Evolutionary conservation across 106 monocot species (phyloP).

Genomic region (Posidonia australis): DNA sequence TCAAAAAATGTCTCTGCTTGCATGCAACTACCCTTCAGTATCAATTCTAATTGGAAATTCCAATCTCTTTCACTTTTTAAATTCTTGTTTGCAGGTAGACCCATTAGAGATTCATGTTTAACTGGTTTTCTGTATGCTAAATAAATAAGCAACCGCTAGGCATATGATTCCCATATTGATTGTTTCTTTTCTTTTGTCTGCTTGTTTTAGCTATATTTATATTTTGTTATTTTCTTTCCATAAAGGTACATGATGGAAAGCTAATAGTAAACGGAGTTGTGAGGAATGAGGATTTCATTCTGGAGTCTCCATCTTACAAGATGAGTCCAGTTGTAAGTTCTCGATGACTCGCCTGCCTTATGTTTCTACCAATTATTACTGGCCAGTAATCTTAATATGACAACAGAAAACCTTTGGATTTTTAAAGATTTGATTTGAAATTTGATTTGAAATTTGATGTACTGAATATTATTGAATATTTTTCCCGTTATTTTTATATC

Average conservation of each 20-base stretch:
- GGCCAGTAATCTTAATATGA: no score
- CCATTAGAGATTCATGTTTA: not conserved
- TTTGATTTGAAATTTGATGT: no score
- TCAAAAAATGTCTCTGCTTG: no score
- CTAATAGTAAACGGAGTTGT: constrained; percentile 78
- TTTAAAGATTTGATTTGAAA: no score
- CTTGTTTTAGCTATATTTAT: not conserved
- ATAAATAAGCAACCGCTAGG: not conserved
- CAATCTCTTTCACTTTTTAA: no score
- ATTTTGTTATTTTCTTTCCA: not conserved
- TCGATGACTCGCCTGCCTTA: not conserved
- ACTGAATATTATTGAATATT: no score
- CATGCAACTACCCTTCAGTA: no score
- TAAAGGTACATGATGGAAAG: constrained; percentile 90
- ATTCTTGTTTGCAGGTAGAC: not conserved
- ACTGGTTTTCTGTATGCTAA: no score
- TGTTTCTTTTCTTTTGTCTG: not conserved
- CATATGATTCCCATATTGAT: not conserved
- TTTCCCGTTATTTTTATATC: no score
- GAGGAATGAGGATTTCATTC: constrained; percentile 80
- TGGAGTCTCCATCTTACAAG: constrained; percentile 82
- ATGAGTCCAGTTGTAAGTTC: constrained; percentile 73
- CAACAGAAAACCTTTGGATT: no score
- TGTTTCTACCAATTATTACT: not conserved
- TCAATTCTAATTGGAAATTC: no score